Base-by-base conservation (phyloP, 2,329 filamentous ascomycete genomes). In the Raffaelea arxii region DNA sequence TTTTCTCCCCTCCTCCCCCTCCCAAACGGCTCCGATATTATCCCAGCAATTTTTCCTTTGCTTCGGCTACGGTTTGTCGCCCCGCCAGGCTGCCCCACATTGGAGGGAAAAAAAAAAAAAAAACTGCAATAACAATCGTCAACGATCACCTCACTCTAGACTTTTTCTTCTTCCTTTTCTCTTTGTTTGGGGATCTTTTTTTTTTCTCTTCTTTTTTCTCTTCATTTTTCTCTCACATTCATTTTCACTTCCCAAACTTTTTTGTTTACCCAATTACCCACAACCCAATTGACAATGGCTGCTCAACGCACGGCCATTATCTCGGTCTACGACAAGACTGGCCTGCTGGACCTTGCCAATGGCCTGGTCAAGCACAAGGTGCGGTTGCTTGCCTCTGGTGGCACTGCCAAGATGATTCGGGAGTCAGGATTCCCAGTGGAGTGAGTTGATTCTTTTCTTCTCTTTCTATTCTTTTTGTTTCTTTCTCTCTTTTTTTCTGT, bases 261-360 rank as follows among this genome's bases (percentile, higher is more conserved):
- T n/a, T n/a, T n/a, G n/a, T n/a, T n/a, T n/a, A n/a, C n/a, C n/a
- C n/a, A n/a, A n/a, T n/a, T n/a, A n/a, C n/a, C n/a, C n/a, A n/a
- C n/a, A n/a, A n/a, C n/a, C n/a, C n/a, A n/a, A n/a, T n/a, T n/a
- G n/a, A n/a, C n/a, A n/a, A n/a, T n/a, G n/a, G n/a, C n/a, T n/a
- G n/a, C n/a, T n/a, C 76, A 78, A 62, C 72, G 76, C 62, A 77
- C 77, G 74, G 92, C 92, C 56, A 97, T 98, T 62, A 77, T 98
- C 64, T 97, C 91, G 55, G 92, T 97, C 73, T 97, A 92, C 65
- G 88, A 98, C 77, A 98, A 98, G 82, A 97, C 91, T 47, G 92
- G 90, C 51, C 78, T 95, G 55, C 72, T 96, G 56, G 90, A 96
- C 68, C 76, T 96, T 57, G 88, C 89, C 59, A 94, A 94, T 69